These are phyloP conservation scores for Candida tallmaniae DNA, from an alignment of 805 yeast species.

Conservation along the genomic window DNA sequence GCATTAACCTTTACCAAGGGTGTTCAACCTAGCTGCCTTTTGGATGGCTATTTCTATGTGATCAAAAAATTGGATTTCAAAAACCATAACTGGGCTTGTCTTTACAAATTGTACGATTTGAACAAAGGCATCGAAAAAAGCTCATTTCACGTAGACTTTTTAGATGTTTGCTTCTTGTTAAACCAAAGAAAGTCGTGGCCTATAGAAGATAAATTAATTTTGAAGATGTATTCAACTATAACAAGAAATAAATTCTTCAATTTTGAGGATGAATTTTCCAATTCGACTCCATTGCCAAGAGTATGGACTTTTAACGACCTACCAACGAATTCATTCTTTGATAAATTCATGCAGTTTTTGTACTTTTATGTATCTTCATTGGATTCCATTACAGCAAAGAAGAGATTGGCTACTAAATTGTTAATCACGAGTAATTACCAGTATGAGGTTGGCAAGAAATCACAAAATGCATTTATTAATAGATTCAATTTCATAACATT, in stretches of 20 bases:
- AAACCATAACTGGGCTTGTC: constrained; percentile 21
- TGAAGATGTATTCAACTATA: constrained; percentile 24
- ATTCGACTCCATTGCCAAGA: constrained; percentile 10
- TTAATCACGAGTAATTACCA: constrained; percentile 34
- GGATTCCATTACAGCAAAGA: constrained; percentile 16
- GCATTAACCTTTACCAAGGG: neutral
- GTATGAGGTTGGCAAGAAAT: constrained; percentile 22
- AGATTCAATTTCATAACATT: constrained; percentile 33
- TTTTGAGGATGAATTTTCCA: constrained; percentile 32
- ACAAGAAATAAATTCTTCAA: constrained; percentile 32
- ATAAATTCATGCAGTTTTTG: constrained; percentile 31
- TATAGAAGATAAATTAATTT: constrained; percentile 24
- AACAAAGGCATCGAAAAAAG: constrained; percentile 14
- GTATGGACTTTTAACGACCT: constrained; percentile 23
- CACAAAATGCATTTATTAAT: constrained; percentile 30
- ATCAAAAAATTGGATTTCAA: constrained; percentile 6
- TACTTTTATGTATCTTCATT: constrained; percentile 29
- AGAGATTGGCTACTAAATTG: constrained; percentile 30
- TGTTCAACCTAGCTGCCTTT: neutral
- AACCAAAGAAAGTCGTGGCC: constrained; percentile 17
- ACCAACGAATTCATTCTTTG: constrained; percentile 28
- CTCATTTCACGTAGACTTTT: constrained; percentile 10
- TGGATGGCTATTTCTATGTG: constrained; percentile 10
- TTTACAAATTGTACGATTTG: constrained; percentile 17
- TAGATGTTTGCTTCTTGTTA: constrained; percentile 24